These are phyloP conservation scores for Boletus reticulatus DNA, from an alignment of 768 basidiomycete genomes.

Conservation along the genomic window DNA sequence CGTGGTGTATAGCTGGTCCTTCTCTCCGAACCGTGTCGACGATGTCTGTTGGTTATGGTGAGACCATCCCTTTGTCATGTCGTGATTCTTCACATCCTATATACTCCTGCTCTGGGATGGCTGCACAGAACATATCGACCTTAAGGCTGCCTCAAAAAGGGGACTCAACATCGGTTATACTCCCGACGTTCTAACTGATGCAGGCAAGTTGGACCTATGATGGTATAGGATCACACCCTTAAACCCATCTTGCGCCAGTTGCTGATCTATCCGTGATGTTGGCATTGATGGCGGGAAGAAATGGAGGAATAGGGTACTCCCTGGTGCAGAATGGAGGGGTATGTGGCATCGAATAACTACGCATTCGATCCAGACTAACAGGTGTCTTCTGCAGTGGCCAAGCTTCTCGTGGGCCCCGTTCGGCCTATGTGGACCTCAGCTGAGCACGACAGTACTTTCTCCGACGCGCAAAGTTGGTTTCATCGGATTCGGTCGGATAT, in stretches of 20 bases:
- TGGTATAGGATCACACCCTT: not conserved
- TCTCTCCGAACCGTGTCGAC: slow-evolving; percentile 83
- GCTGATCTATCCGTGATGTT: slow-evolving; percentile 92
- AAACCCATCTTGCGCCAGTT: slow-evolving; percentile 45
- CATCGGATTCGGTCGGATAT: slow-evolving; percentile 93
- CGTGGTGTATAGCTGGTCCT: slow-evolving; percentile 59
- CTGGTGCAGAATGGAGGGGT: slow-evolving; percentile 73
- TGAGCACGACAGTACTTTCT: slow-evolving; percentile 51
- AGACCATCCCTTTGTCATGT: slow-evolving; percentile 11
- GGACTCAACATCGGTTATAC: slow-evolving; percentile 84
- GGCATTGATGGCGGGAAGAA: slow-evolving; percentile 89
- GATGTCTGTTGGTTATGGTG: slow-evolving; percentile 89
- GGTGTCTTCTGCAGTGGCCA: slow-evolving; percentile 62
- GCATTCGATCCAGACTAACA: not conserved
- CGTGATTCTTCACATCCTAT: not conserved
- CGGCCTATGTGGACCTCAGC: slow-evolving; percentile 78
- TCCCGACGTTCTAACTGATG: slow-evolving; percentile 90
- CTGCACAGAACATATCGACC: slow-evolving; percentile 76
- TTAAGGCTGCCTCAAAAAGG: slow-evolving; percentile 54
- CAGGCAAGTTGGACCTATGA: slow-evolving; percentile 47
- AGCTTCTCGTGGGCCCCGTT: slow-evolving; percentile 78
- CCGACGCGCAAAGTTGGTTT: slow-evolving; percentile 77
- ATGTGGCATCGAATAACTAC: slow-evolving; percentile 17
- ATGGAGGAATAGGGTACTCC: slow-evolving; percentile 58
- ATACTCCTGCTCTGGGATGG: not conserved